These are phyloP conservation scores for Kwoniella pini DNA, from an alignment of 768 basidiomycete species.

Conservation along the genomic window DNA sequence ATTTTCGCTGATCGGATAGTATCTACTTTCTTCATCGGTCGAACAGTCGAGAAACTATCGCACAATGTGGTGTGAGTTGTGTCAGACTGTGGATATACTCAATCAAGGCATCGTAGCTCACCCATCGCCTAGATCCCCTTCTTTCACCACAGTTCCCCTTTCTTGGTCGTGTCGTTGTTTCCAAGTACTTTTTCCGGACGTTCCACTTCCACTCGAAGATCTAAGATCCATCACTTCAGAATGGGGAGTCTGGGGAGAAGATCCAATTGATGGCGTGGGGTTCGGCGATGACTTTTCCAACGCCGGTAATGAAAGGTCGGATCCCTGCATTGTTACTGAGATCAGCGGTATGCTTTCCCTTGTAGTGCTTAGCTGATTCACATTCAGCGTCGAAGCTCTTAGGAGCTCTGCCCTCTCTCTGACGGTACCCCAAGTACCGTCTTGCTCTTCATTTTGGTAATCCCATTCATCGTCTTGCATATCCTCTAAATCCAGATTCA, in stretches of 20 bases:
- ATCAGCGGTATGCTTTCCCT: neutral
- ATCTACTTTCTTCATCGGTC: slow-evolving; percentile 91
- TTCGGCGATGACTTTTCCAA: slow-evolving; percentile 55
- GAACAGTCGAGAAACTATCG: slow-evolving; percentile 71
- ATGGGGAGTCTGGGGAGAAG: slow-evolving; percentile 62
- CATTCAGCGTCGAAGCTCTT: slow-evolving; percentile 15
- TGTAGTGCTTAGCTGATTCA: neutral
- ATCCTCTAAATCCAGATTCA: slow-evolving; percentile 37
- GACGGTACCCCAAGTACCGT: slow-evolving; percentile 21
- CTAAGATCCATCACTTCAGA: slow-evolving; percentile 63
- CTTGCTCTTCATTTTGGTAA: slow-evolving; percentile 56
- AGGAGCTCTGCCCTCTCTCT: slow-evolving; percentile 40
- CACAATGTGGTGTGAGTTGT: too few species aligned
- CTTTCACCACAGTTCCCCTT: slow-evolving; percentile 73
- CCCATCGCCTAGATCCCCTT: slow-evolving; percentile 82
- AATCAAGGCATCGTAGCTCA: slow-evolving; percentile 35
- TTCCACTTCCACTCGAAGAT: slow-evolving; percentile 16
- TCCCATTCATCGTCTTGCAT: slow-evolving; percentile 38
- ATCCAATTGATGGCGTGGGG: slow-evolving; percentile 40
- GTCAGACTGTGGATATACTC: too few species aligned
- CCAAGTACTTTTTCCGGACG: slow-evolving; percentile 70
- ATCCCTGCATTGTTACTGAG: slow-evolving; percentile 37
- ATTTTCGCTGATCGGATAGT: slow-evolving; percentile 70
- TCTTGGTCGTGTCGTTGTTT: slow-evolving; percentile 68
- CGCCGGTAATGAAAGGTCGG: slow-evolving; percentile 59